Evolutionary conservation across 2,329 filamentous ascomycete genomes (phyloP).

Genomic region (Herpotrichia juniperi): DNA sequence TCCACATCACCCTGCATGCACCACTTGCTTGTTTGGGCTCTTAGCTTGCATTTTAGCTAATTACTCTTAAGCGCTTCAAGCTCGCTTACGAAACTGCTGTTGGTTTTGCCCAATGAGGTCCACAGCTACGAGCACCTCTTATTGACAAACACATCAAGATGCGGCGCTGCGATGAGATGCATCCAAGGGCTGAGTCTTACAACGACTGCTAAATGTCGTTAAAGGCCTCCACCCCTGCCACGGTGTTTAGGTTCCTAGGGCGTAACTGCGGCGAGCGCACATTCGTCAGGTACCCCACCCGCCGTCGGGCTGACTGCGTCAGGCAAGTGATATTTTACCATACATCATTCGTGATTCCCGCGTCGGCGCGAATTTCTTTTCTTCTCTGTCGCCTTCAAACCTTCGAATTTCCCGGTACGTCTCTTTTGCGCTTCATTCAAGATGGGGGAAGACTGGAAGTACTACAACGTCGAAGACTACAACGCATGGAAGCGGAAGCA

Average conservation of each 20-base stretch:
- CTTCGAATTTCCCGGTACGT: background rate
- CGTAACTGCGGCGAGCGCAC: background rate
- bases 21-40: background rate
- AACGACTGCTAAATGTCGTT: background rate
- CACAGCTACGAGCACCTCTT: background rate
- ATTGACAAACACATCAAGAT: background rate
- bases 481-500: slow-evolving; percentile 26
- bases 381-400: background rate
- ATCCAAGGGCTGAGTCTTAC: background rate
- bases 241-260: background rate
- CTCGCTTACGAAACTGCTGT: background rate
- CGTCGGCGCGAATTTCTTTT: background rate
- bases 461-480: slow-evolving; percentile 33
- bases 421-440: slow-evolving; percentile 3
- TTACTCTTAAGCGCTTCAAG: background rate
- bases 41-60: background rate
- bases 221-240: background rate
- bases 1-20: background rate
- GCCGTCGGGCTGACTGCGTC: background rate
- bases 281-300: background rate
- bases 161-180: background rate
- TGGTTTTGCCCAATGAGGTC: background rate
- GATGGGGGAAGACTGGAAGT: slow-evolving; percentile 27
- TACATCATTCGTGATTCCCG: background rate
- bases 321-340: background rate